Evolutionary conservation across 208 protist species (phyloP).

Genomic region (Leishmania aethiopica): DNA sequence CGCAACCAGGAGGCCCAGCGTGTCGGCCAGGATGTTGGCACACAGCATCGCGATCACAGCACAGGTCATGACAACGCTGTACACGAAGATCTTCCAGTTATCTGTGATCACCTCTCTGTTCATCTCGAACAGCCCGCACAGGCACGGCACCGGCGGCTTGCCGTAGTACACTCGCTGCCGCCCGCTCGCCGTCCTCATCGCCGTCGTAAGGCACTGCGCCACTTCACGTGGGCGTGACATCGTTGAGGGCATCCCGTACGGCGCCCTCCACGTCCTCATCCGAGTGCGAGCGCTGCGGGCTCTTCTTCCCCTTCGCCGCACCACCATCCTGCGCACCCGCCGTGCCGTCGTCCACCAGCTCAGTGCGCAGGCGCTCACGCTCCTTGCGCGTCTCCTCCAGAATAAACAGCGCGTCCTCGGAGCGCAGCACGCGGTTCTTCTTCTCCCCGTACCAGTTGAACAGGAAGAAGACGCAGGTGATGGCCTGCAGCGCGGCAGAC

Average conservation of each 20-base stretch:
- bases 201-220: background rate
- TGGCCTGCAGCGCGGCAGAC: constrained; percentile 56
- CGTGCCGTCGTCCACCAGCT: background rate
- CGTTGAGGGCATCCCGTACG: too few species aligned
- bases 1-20: constrained; percentile 37
- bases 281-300: constrained; percentile 8
- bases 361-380: constrained; percentile 7
- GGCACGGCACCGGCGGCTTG: constrained; percentile 17
- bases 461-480: constrained; percentile 52
- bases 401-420: constrained; percentile 39
- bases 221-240: background rate
- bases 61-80: constrained; percentile 56
- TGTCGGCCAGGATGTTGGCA: constrained; percentile 43
- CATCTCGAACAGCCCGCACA: constrained; percentile 55
- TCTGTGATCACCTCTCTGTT: constrained; percentile 58
- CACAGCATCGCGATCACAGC: constrained; percentile 49
- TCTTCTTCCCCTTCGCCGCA: constrained; percentile 4
- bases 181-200: constrained; percentile 10
- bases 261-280: constrained; percentile 4
- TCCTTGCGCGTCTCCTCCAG: constrained; percentile 36
- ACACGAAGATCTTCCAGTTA: constrained; percentile 53
- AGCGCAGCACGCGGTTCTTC: constrained; percentile 52
- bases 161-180: constrained; percentile 20
- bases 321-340: background rate
- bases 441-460: constrained; percentile 81